Evolutionary conservation across 768 basidiomycete species (phyloP), one percentile per base, ranked within the genome.

Genomic region (Pleurotus sapidus): DNA sequence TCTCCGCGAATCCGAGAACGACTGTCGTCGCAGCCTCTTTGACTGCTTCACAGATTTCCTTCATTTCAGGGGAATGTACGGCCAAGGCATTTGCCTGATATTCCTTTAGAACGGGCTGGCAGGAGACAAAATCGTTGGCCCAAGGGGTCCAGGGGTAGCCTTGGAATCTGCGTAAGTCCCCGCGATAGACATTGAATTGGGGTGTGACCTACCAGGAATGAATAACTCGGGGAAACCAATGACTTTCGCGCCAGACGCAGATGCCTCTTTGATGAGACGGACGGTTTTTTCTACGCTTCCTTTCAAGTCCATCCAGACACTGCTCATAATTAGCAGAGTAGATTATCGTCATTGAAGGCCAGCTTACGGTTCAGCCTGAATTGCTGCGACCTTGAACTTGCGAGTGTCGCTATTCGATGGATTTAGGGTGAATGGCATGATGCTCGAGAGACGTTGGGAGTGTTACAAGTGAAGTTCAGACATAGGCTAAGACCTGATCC

Each of bases 141-240:
- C 69, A 70, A n/a, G 68, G 67, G 2, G 66, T 68, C 68, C 67
- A 68, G 9, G 69, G 69, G 58, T 70, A 70, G 20, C 68, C 68
- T 69, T 17, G n/a, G 20, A 45, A 14, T 45, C 12, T 23, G 11
- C 14, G 11, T 45, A 9, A 45, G 42, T 7, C n/a, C 9, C 20
- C 15, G n/a, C 7, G 11, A 45, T 23, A 23, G 14, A 55, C 20
- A 14, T 39, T 25, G 7, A 27, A 42, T 8, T 38, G 15, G 38
- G 18, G 18, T 15, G n/a, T 17, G 18, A 14, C 54, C 3, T 37
- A 62, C 68, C 68, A 40, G 68, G 68, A 17, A 70, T 65, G 59
- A 70, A 70, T 34, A 67, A 62, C 55, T 70, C 69, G 0, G 67
- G 67, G 46, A 70, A 70, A 3, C 67, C 69, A 27, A 70, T 68